Percentiles rank a stretch among this genome's conserved stretches.
These are phyloP conservation scores for Viola odorata DNA, from an alignment of 345 rosid species.

Conservation along the genomic window DNA sequence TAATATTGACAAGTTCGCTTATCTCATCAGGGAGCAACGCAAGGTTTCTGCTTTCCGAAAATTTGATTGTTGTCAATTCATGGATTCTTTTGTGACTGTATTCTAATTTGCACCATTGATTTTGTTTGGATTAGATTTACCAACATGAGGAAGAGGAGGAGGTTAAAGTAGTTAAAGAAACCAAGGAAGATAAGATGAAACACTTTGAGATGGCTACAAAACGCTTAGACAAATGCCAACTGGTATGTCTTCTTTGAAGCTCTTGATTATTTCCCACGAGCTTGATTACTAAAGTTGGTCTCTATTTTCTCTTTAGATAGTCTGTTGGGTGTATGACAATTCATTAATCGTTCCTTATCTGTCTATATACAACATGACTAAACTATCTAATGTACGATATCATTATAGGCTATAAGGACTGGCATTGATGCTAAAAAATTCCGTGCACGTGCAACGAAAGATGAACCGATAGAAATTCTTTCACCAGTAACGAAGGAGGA, in stretches of 20 bases:
- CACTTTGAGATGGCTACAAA: slow-evolving; percentile 80
- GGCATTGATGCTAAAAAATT: slow-evolving; percentile 52
- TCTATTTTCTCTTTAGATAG: not conserved
- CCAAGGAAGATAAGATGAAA: slow-evolving; percentile 39
- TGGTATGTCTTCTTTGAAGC: slow-evolving; percentile 46
- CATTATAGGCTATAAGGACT: slow-evolving; percentile 13
- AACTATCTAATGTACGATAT: not conserved
- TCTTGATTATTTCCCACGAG: not conserved
- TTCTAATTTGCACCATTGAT: not conserved
- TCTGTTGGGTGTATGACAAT: not conserved
- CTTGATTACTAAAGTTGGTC: too few species aligned
- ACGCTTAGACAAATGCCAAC: slow-evolving; percentile 49
- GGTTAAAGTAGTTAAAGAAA: slow-evolving; percentile 58
- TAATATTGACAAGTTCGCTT: slow-evolving; percentile 78
- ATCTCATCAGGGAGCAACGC: slow-evolving; percentile 84
- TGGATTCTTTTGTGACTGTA: not conserved
- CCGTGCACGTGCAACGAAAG: slow-evolving; percentile 59
- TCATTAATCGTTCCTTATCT: too few species aligned
- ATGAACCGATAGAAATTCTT: slow-evolving; percentile 62
- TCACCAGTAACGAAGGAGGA: slow-evolving; percentile 68
- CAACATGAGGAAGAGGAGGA: slow-evolving; percentile 67
- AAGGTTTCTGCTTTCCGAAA: slow-evolving; percentile 39
- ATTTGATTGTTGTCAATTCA: not conserved
- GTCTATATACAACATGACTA: not conserved
- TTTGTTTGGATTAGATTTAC: slow-evolving; percentile 40